Evolutionary conservation across 306 rosid genomes (phyloP), one percentile per base, ranked within the genome.

Genomic region (Vigna radiata): DNA sequence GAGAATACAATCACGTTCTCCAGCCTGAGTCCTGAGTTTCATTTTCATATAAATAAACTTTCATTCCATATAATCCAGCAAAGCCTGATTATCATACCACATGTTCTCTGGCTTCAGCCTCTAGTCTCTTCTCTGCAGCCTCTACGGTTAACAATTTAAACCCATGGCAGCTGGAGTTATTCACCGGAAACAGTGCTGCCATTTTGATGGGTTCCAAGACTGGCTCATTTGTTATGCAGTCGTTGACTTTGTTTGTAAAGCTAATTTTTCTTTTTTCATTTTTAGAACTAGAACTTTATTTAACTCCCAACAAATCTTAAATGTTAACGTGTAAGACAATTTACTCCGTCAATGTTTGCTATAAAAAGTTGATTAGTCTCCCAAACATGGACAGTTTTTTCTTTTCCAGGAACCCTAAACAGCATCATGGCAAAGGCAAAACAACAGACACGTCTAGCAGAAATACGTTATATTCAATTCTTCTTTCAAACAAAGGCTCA

Each of bases 121-220:
- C 54, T 15, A 19, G 23, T 55, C 52, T 73, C 29, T 56, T 39
- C 43, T 19, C n/a, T 15, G 18, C 43, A 39, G 27, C 68, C 56
- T 58, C 41, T 56, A 39, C 56, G 1, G n/a, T 11, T 21, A 14
- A 72, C 5, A 5, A 39, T 55, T 72, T 1, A 15, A 15, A 55
- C 67, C 77, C 46, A 19, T 13, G 67, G 67, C 67, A 39, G 19
- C 21, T 33, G 25, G 39, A 41, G 77, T 72, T 36, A 13, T 10
- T 59, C 31, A 46, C 19, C 27, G 33, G 31, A 73, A 44, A 44
- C 10, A 17, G 44, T 16, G 44, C 78, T 47, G 18, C 11, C 68
- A 59, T 31, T 15, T 56, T 5, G 55, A 43, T 39, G 43, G 67
- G 2, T 11, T 39, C 5, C 68, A 58, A 16, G 41, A 56, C n/a